Base-by-base conservation (phyloP, 768 basidiomycete species). In the Fomitopsis pulvina region DNA sequence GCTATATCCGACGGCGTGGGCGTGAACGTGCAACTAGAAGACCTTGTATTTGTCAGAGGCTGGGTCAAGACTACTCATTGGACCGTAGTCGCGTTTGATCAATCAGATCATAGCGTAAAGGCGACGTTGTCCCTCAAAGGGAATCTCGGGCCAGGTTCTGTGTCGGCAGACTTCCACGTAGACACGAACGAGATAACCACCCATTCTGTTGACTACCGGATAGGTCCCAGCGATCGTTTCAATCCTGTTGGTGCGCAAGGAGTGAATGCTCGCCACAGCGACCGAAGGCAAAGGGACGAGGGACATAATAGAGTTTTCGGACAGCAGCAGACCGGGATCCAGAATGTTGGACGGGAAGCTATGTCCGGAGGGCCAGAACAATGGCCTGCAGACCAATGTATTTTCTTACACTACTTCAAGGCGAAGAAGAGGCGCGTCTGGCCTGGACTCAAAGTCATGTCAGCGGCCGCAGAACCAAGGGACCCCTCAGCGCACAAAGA, bases 391-490 rank as follows among this genome's bases (percentile, higher is more conserved):
- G 38, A 56, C 28, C 55, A 56, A 25, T 52, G 52, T 32, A 27
- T 53, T 7, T 56, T 56, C 49, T 9, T 56, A 26, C 45, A 53
- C 41, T 56, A 50, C 48, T 56, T 47, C 52, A 52, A 53, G 46
- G 18, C 47, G 41, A 52, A 53, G 49, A 39, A 26, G 11, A 45
- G 55, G 4, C 18, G 21, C 12, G 4, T 47, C 11, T 26, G 25
- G 34, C n/a, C n/a, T n/a, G 26, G 21, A 2, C n/a, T n/a, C n/a
- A n/a, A 26, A 28, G 16, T 22, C 10, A 40, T 53, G 18, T 16
- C 43, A 22, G 55, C 55, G 2, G 55, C 45, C 0, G 51, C 55
- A 11, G 55, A 49, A 16, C 54, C 51, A 22, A 45, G 47, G 18
- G 25, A 54, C 11, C 41, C 46, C 18, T 44, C 48, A 24, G 34